Conservation (phyloP, 164 flowering plant genomes). For the Dillenia turbinata region DNA sequence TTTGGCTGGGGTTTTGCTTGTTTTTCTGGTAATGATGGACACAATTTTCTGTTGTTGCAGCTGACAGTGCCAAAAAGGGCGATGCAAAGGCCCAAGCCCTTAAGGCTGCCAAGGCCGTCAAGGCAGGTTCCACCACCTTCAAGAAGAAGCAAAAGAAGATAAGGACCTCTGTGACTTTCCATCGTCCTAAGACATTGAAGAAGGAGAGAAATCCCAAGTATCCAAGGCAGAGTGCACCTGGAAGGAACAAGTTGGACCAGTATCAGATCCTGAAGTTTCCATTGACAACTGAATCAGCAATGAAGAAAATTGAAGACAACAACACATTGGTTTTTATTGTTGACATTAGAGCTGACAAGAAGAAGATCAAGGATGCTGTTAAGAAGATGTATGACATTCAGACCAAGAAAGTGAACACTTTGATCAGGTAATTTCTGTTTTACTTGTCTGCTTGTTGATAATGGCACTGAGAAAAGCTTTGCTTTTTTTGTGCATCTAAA, state of each 20-base stretch:
- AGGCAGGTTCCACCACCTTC: slow-evolving; percentile 35
- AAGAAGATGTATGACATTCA: slow-evolving; percentile 79
- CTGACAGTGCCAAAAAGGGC: slow-evolving; percentile 32
- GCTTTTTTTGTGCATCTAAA: neutral
- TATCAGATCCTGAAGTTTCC: slow-evolving; percentile 65
- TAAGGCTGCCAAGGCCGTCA: slow-evolving; percentile 67
- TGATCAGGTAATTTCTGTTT: slow-evolving; percentile 41
- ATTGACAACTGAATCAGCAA: slow-evolving; percentile 63
- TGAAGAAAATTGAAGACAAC: slow-evolving; percentile 79
- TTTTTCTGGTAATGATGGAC: neutral
- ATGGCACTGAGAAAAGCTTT: too few relatives aligned
- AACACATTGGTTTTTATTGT: slow-evolving; percentile 76
- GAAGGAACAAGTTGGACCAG: slow-evolving; percentile 60
- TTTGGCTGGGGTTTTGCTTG: neutral
- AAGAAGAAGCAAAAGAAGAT: slow-evolving; percentile 62
- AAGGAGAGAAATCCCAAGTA: slow-evolving; percentile 58
- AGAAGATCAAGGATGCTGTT: slow-evolving; percentile 61
- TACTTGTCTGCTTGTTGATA: too few relatives aligned
- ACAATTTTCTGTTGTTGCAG: slow-evolving; percentile 16
- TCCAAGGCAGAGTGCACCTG: slow-evolving; percentile 56
- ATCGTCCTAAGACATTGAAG: slow-evolving; percentile 59
- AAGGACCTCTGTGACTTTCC: slow-evolving; percentile 56
- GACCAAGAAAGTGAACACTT: slow-evolving; percentile 65
- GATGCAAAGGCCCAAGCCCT: slow-evolving; percentile 61
- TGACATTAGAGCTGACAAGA: slow-evolving; percentile 69